Conservation (phyloP, 192 early-diverging fungal species). For the Chytriomyces confervae region DNA sequence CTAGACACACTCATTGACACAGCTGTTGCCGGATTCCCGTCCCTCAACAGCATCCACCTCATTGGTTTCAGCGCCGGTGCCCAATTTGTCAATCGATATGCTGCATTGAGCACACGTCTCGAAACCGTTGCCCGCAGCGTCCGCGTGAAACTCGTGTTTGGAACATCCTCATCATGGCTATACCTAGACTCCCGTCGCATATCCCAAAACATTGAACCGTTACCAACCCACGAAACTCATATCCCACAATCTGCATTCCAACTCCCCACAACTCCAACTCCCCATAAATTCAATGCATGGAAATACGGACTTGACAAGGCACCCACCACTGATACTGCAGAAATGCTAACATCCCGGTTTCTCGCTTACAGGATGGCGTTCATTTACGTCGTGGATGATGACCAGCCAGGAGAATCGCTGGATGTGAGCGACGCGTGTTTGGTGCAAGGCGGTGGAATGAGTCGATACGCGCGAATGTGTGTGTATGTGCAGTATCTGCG, state of each 20-base stretch:
- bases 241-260: not conserved
- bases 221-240: not conserved
- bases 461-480: not conserved
- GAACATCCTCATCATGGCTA: constrained; percentile 19
- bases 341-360: not conserved
- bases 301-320: not conserved
- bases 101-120: not conserved
- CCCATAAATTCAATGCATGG: not conserved
- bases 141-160: not conserved
- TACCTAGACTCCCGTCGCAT: constrained; percentile 22
- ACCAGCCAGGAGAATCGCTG: not conserved
- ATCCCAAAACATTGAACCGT: not conserved
- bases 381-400: constrained; percentile 2
- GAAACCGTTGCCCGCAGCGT: not conserved
- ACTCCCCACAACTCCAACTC: not conserved
- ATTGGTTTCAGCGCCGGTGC: constrained; percentile 17
- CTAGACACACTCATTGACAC: not conserved
- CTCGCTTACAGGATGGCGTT: not conserved
- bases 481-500: constrained; percentile 10
- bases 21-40: not conserved
- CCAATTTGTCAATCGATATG: constrained; percentile 16
- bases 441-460: not conserved
- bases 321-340: not conserved
- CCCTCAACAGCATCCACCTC: not conserved
- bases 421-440: not conserved